These are phyloP conservation scores for Colletotrichum sp. DNA, from an alignment of 2,329 filamentous ascomycete species.

Conservation along the genomic window DNA sequence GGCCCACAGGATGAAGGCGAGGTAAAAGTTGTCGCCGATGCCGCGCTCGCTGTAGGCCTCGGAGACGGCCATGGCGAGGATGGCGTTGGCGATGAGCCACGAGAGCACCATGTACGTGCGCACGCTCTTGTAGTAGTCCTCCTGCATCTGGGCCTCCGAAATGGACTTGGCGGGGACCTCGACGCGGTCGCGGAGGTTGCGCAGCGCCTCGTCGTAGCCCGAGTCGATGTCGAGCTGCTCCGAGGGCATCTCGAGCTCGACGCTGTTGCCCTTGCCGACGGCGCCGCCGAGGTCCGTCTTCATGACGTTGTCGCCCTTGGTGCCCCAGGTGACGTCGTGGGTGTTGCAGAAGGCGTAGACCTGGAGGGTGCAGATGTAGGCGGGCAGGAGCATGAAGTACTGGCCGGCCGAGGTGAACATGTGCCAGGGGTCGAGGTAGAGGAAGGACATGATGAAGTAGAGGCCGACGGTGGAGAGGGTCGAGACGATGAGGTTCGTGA, in stretches of 20 bases:
- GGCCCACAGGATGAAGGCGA: conserved; percentile 91
- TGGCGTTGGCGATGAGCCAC: conserved; percentile 92
- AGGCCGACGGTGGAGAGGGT: conserved; percentile 88
- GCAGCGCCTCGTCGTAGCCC: conserved; percentile 94
- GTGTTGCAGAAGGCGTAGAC: conserved; percentile 99
- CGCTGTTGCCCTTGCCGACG: conserved; percentile 74
- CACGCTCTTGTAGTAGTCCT: conserved; percentile 98
- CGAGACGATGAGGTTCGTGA: conserved; percentile 93
- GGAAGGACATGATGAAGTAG: conserved; percentile 94
- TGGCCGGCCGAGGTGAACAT: conserved; percentile 93
- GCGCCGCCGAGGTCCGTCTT: conserved; percentile 92
- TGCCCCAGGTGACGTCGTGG: conserved; percentile 98
- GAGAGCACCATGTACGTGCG: conserved; percentile 96
- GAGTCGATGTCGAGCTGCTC: conserved; percentile 98
- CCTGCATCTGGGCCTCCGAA: conserved; percentile 85
- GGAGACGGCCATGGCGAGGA: conserved; percentile 90
- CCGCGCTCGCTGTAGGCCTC: conserved; percentile 79
- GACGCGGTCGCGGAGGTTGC: conserved; percentile 91
- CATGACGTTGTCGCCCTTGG: conserved; percentile 96
- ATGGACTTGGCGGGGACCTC: conserved; percentile 71
- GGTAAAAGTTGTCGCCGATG: conserved; percentile 85
- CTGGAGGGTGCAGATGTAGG: conserved; percentile 95
- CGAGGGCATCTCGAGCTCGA: conserved; percentile 96
- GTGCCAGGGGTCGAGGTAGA: conserved; percentile 99
- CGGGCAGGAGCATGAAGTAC: conserved; percentile 91